A percentile compares a stretch with the other conserved stretches of the same genome.
These are phyloP conservation scores for Torulaspora quercuum DNA, from an alignment of 805 yeast species.

Conservation along the genomic window DNA sequence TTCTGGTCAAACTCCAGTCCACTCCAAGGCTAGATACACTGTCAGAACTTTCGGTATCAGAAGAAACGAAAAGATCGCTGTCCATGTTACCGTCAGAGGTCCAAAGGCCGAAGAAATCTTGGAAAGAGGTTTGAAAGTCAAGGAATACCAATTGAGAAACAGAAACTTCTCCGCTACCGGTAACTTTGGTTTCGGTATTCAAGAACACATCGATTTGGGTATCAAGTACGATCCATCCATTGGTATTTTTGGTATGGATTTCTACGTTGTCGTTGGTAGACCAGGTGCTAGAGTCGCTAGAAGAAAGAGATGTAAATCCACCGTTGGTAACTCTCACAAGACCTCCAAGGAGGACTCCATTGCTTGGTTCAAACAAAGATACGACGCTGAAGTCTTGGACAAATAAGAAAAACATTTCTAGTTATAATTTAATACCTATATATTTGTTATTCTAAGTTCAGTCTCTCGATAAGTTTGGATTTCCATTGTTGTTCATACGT, in stretches of 20 bases:
- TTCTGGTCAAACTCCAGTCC: constrained; percentile 99
- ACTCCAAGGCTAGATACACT: constrained; percentile 99
- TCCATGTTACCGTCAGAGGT: constrained; percentile 99
- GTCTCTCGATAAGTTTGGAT: constrained; percentile 41
- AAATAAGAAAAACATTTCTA: constrained; percentile 44
- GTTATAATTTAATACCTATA: constrained; percentile 10
- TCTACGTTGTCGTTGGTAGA: constrained; percentile 99
- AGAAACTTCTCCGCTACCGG: constrained; percentile 98
- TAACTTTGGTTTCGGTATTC: constrained; percentile 99
- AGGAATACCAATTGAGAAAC: constrained; percentile 94
- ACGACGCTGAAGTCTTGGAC: constrained; percentile 96
- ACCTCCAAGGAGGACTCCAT: constrained; percentile 91
- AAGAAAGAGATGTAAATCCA: constrained; percentile 91
- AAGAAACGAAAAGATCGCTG: constrained; percentile 99
- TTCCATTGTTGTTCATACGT: constrained; percentile 51
- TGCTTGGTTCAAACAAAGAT: constrained; percentile 98
- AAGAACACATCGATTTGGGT: constrained; percentile 99
- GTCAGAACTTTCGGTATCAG: constrained; percentile 99
- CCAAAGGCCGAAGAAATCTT: constrained; percentile 99
- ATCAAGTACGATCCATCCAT: constrained; percentile 99
- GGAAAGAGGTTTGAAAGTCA: constrained; percentile 99
- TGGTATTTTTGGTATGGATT: constrained; percentile 99
- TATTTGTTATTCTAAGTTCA: constrained; percentile 7
- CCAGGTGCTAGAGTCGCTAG: constrained; percentile 98
- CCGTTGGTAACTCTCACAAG: constrained; percentile 89